Evolutionary conservation across 2,329 filamentous ascomycete species (phyloP).

Genomic region (Aspergillus sojae): DNA sequence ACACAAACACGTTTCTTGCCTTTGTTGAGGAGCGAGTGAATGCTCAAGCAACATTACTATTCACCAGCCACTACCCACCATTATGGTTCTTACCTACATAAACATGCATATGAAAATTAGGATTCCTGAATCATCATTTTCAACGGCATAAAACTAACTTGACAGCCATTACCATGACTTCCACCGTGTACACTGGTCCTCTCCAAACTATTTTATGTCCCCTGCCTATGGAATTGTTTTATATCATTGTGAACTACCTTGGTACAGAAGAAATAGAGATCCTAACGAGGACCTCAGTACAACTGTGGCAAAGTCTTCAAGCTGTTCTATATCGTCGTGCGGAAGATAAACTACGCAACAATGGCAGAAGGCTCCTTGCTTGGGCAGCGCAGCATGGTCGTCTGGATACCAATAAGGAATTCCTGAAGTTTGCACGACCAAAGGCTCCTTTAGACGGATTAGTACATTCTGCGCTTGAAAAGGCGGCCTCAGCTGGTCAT

Average conservation of each 20-base stretch:
- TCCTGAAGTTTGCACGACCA: background rate
- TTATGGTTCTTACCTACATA: too few species aligned
- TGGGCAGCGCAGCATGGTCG: background rate
- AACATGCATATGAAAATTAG: too few species aligned
- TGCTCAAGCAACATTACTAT: too few species aligned
- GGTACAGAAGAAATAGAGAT: background rate
- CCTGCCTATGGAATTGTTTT: too few species aligned
- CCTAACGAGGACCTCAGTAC: background rate
- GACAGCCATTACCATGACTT: too few species aligned
- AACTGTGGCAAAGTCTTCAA: background rate
- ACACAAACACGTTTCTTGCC: too few species aligned
- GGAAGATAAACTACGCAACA: background rate
- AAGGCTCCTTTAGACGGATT: background rate
- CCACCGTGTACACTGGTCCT: too few species aligned
- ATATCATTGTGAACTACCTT: background rate
- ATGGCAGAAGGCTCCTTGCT: background rate
- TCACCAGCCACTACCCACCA: too few species aligned
- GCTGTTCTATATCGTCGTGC: background rate
- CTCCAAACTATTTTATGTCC: too few species aligned
- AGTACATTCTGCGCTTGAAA: background rate
- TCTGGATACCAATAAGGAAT: background rate
- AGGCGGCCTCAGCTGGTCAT: background rate
- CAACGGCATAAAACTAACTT: too few species aligned
- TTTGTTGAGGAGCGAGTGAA: too few species aligned
- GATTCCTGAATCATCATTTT: too few species aligned